These are phyloP conservation scores for Larix sibirica DNA, from an alignment of 83 land plant species.

Conservation along the genomic window DNA sequence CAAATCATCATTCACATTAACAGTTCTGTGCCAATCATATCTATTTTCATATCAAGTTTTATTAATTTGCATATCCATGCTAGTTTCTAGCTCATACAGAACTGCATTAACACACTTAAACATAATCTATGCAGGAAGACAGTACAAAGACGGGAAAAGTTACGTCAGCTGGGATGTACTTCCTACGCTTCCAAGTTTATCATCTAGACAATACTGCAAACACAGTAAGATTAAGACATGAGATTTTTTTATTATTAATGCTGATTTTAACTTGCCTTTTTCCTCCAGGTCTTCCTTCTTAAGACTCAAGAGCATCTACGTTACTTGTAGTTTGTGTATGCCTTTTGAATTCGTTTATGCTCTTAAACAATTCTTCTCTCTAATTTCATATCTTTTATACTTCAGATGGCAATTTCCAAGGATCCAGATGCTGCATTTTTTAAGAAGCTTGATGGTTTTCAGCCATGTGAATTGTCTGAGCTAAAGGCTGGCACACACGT, in stretches of 20 bases:
- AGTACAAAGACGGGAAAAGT: conserved; percentile 84
- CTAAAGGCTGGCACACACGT: conserved; percentile 86
- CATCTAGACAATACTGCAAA: conserved; percentile 75
- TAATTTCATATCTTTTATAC: not conserved
- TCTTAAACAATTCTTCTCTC: not conserved
- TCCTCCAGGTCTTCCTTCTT: not conserved
- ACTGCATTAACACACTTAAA: not conserved
- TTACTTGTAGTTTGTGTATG: not conserved
- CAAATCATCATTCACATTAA: no score
- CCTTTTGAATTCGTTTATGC: not conserved
- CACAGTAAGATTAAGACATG: conserved; percentile 48
- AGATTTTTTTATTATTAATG: not conserved
- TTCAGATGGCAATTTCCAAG: conserved; percentile 81
- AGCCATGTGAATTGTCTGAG: conserved; percentile 94
- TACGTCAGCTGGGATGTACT: conserved; percentile 98
- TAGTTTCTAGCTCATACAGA: not conserved
- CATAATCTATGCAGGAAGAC: conserved; percentile 71
- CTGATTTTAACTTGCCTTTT: not conserved
- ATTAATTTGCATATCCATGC: not conserved
- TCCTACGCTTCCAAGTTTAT: conserved; percentile 93
- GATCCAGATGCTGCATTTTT: conserved; percentile 97
- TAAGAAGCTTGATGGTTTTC: conserved; percentile 93
- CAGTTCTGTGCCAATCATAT: not conserved
- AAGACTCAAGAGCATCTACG: not conserved
- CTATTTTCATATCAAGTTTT: not conserved